Base-by-base conservation (phyloP, 2,329 filamentous ascomycete species). In the Penicillium concentricum region DNA sequence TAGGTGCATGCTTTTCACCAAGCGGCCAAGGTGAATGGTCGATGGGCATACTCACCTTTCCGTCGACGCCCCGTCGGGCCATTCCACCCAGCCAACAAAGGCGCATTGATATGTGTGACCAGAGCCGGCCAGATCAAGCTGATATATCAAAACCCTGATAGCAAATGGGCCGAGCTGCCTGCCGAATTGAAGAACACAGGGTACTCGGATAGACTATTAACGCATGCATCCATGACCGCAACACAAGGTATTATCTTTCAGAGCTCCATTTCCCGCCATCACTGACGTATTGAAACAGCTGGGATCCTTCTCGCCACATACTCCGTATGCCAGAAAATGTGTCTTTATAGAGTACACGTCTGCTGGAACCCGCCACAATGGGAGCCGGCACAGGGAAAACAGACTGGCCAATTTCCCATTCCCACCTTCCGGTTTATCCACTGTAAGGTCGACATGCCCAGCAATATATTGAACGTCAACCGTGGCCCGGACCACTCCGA, bases 41-140 rank as follows among this genome's bases (percentile, higher is more conserved):
- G 82, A 39, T 96, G 92, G 80, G 81, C 80, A 10, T 93, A 91
- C 66, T 84, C 88, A 46, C 86, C 83, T 54, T 84, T 84, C 10
- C 82, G 86, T 50, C 81, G 87, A 34, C 83, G 86, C 37, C 84
- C 86, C 10, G 81, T 85, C 41, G 88, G 88, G 3, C 90, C 92
- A 5, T 87, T 84, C 59, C 91, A 96, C 70, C 71, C 73, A 7
- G 69, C 84, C 2, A 80, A 81, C 51, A 91, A 90, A 71, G 88
- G 89, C 47, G 89, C 90, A 1, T 75, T 97, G 42, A 74, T 96
- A 13, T 89, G 87, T 61, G 82, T 96, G 51, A 94, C 90, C 30
- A 84, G 87, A 43, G 86, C 86, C 64, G 91, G 90, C 8, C 76
- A 85, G 46, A 79, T 97, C 53, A 88, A 87, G 66, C 80, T 97